phyloP scores from a whole-genome alignment of 1,284 basidiomycete species.

The Puccinia sorghi region DNA sequence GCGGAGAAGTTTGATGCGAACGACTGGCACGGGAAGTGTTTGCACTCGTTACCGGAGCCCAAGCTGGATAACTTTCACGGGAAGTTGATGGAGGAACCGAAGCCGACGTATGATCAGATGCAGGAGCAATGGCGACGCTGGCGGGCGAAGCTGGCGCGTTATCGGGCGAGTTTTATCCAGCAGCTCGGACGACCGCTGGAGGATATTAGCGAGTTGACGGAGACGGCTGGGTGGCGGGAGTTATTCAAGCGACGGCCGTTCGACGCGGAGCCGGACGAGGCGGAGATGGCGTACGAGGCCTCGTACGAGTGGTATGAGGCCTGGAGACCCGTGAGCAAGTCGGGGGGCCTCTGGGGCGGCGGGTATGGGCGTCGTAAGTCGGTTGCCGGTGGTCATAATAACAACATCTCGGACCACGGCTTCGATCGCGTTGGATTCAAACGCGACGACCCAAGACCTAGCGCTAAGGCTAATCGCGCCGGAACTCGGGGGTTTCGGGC shows the following conservation, averaged over 20 bases:
- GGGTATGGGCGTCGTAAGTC: constrained; percentile 63
- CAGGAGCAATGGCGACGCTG: constrained; percentile 66
- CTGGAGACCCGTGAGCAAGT: constrained; percentile 53
- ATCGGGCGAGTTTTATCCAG: constrained; percentile 63
- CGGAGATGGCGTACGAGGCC: constrained; percentile 4
- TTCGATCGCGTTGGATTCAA: constrained; percentile 55
- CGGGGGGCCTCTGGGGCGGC: constrained; percentile 54
- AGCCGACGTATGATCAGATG: constrained; percentile 65
- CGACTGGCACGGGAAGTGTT: constrained; percentile 54
- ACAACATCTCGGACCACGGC: constrained; percentile 49
- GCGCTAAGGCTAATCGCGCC: constrained; percentile 91
- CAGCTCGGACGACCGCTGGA: not conserved
- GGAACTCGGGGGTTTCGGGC: constrained; percentile 96
- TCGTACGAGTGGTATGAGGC: constrained; percentile 32
- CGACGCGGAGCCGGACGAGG: constrained; percentile 16
- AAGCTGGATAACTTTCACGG: constrained; percentile 60
- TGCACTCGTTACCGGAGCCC: constrained; percentile 54
- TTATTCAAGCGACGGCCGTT: constrained; percentile 14
- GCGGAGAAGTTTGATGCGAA: constrained; percentile 64
- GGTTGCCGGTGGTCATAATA: constrained; percentile 53
- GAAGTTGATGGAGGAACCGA: constrained; percentile 63
- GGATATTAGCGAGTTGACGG: constrained; percentile 24
- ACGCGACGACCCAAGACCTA: constrained; percentile 62
- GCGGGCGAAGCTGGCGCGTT: constrained; percentile 71
- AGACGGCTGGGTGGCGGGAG: not conserved